phyloP scores from a whole-genome alignment of 257 asterid species.

The Ehretia macrophylla region DNA sequence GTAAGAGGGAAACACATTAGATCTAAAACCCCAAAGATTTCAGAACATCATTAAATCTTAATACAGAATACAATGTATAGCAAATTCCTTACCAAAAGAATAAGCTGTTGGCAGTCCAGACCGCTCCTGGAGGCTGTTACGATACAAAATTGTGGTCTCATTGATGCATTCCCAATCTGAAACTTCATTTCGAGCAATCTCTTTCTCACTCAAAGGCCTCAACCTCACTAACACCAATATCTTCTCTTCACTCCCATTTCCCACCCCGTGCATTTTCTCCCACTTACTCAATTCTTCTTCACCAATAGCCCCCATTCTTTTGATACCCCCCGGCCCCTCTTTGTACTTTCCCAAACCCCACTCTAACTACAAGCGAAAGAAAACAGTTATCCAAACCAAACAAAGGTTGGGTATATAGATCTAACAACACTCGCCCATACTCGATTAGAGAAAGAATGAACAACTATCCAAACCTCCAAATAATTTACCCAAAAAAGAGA shows the following conservation, averaged over 20 bases:
- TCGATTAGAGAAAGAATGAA: no score
- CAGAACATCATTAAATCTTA: neutral
- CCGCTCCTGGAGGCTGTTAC: slow-evolving; percentile 8
- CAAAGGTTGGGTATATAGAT: neutral
- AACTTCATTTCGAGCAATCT: slow-evolving; percentile 4
- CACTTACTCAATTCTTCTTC: slow-evolving; percentile 11
- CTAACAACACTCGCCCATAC: no score
- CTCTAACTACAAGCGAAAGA: neutral
- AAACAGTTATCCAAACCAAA: slow-evolving; percentile 1
- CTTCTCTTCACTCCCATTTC: slow-evolving; percentile 11
- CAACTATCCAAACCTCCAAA: no score
- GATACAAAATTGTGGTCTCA: slow-evolving; percentile 9
- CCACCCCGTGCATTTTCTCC: slow-evolving; percentile 10
- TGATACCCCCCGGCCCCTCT: neutral
- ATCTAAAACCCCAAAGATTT: neutral
- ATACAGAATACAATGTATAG: neutral
- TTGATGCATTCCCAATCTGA: slow-evolving; percentile 20
- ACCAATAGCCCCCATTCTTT: slow-evolving; percentile 7
- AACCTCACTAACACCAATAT: slow-evolving; percentile 14
- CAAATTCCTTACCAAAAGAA: slow-evolving; percentile 10
- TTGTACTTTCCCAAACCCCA: neutral
- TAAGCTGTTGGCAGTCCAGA: slow-evolving; percentile 5
- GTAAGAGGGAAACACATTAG: no score
- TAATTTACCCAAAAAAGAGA: neutral
- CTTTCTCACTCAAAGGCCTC: slow-evolving; percentile 15